Conservation (phyloP, 140 eudicot genomes). For the Anethum foeniculum region DNA sequence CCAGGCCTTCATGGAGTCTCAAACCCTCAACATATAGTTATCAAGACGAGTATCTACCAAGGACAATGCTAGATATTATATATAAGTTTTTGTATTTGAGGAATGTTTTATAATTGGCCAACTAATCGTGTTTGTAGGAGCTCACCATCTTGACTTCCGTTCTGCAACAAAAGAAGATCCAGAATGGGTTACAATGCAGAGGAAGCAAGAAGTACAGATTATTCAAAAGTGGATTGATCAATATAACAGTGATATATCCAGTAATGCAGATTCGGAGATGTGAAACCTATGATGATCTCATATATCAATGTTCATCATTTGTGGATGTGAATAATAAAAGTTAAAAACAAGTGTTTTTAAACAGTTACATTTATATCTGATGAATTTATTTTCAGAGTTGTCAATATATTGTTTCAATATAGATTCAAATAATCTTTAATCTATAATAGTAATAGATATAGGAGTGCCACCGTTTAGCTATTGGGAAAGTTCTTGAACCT, state of each 20-base stretch:
- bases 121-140: slow-evolving; percentile 20
- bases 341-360: slow-evolving; percentile 6
- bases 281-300: neutral
- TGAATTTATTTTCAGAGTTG: neutral
- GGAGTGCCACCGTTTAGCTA: too few species aligned
- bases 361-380: neutral
- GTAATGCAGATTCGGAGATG: neutral
- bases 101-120: neutral
- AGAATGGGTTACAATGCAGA: slow-evolving; percentile 34
- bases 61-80: neutral
- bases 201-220: slow-evolving; percentile 38
- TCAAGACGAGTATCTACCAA: neutral
- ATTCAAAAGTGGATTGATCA: slow-evolving; percentile 38
- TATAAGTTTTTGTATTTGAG: neutral
- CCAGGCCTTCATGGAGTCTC: neutral
- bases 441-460: neutral
- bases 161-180: slow-evolving; percentile 38
- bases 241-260: slow-evolving; percentile 25
- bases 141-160: slow-evolving; percentile 41
- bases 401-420: neutral
- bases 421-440: neutral
- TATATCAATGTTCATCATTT: neutral
- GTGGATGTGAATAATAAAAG: neutral
- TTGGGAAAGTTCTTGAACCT: too few species aligned
- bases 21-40: neutral